Evolutionary conservation across 345 rosid species (phyloP).

Genomic region (Eutrema yunnanense): DNA sequence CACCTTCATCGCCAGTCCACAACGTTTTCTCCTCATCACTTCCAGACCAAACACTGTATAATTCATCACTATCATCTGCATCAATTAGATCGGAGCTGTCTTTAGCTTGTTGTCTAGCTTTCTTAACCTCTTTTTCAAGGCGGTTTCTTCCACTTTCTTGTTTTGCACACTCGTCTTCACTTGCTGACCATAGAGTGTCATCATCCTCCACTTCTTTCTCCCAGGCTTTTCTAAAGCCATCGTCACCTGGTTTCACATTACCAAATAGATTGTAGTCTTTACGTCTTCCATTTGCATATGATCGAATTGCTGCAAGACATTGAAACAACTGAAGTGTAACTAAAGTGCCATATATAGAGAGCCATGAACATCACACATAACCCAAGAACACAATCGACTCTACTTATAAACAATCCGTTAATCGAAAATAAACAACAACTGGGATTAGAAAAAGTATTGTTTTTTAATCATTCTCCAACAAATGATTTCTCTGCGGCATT

Average conservation of each 20-base stretch:
- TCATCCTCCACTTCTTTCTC: constrained; percentile 65
- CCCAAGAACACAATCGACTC: not conserved
- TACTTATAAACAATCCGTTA: not conserved
- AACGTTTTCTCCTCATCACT: constrained; percentile 91
- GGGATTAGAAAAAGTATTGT: too few species aligned
- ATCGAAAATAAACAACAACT: not conserved
- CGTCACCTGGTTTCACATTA: constrained; percentile 47
- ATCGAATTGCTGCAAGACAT: constrained; percentile 43
- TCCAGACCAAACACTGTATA: constrained; percentile 81
- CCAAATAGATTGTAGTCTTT: constrained; percentile 77
- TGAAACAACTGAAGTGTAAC: not conserved
- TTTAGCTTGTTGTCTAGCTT: constrained; percentile 69
- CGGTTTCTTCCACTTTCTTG: constrained; percentile 13
- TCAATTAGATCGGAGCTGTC: constrained; percentile 60
- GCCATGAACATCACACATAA: not conserved
- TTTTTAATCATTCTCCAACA: not conserved
- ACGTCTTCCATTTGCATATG: constrained; percentile 47
- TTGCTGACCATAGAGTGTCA: constrained; percentile 68
- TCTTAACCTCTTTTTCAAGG: constrained; percentile 53
- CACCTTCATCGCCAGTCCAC: constrained; percentile 92
- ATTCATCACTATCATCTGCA: constrained; percentile 87
- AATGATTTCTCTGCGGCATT: constrained; percentile 6
- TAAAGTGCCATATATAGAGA: not conserved
- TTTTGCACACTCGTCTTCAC: constrained; percentile 61
- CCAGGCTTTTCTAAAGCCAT: constrained; percentile 63